Evolutionary conservation across 108 stramenopile genomes (phyloP).

Genomic region (Nannochloropsis oceanica): DNA sequence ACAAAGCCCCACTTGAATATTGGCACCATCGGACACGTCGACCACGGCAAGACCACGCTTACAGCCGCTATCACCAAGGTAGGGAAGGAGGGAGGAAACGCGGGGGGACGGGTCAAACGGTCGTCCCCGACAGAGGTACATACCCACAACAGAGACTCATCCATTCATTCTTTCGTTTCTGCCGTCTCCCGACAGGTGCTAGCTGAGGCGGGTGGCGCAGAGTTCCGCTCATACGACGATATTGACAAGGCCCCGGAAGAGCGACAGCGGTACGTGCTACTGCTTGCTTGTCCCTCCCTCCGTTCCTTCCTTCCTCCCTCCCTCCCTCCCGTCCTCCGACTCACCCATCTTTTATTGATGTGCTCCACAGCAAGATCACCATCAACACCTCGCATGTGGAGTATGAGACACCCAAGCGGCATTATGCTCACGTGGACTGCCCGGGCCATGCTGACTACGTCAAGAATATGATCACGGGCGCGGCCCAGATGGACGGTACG

Average conservation of each 20-base stretch:
- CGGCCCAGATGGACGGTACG: constrained; percentile 91
- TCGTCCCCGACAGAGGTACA: neutral
- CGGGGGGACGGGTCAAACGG: neutral
- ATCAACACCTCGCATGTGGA: constrained; percentile 95
- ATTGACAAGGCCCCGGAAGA: constrained; percentile 98
- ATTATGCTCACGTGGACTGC: constrained; percentile 99
- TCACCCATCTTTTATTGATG: neutral
- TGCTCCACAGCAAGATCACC: constrained; percentile 68
- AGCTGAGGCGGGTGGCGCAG: constrained; percentile 62
- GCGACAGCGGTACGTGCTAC: constrained; percentile 32
- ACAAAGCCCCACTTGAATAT: constrained; percentile 94
- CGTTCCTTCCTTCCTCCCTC: neutral
- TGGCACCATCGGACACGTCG: constrained; percentile 98
- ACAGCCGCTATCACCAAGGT: constrained; percentile 94
- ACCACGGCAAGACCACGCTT: constrained; percentile 98
- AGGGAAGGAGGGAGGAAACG: neutral
- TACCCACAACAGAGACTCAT: no score
- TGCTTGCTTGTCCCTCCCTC: neutral
- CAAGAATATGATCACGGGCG: constrained; percentile 99
- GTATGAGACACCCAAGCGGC: constrained; percentile 76
- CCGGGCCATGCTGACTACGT: constrained; percentile 99
- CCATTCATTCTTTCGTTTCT: no score
- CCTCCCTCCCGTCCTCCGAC: neutral
- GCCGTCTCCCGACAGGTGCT: constrained; percentile 44
- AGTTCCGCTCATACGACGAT: constrained; percentile 52